A percentile compares a stretch with the other conserved stretches of the same genome.
These are phyloP conservation scores for Aspergillus fructus DNA, from an alignment of 2,329 filamentous ascomycete species.

Conservation along the genomic window DNA sequence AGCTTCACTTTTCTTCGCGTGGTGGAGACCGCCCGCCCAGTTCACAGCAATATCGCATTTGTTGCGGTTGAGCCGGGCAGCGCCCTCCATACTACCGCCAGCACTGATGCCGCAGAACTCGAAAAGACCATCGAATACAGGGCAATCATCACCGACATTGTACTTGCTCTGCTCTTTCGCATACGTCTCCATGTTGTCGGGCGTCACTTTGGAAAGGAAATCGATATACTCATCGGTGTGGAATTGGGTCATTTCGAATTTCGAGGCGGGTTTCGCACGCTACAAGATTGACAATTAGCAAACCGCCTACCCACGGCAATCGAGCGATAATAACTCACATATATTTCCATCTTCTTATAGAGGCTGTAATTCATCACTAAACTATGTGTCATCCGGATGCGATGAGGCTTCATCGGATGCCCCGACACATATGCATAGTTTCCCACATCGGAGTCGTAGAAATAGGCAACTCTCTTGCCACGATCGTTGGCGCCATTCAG, in stretches of 20 bases:
- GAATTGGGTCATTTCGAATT: slow-evolving; percentile 72
- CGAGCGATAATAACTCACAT: slow-evolving; percentile 48
- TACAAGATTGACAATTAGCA: slow-evolving; percentile 37
- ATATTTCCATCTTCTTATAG: slow-evolving; percentile 74
- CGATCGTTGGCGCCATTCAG: slow-evolving; percentile 51
- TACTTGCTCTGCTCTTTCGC: slow-evolving; percentile 83
- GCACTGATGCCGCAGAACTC: slow-evolving; percentile 71
- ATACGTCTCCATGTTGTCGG: slow-evolving; percentile 96
- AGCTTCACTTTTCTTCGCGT: slow-evolving; percentile 92
- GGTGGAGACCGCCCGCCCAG: slow-evolving; percentile 95
- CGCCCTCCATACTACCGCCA: slow-evolving; percentile 69
- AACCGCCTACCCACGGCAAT: neutral
- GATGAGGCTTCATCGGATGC: slow-evolving; percentile 68
- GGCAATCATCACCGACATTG: slow-evolving; percentile 65
- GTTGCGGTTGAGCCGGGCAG: slow-evolving; percentile 64
- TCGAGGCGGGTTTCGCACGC: slow-evolving; percentile 75
- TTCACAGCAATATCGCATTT: slow-evolving; percentile 71
- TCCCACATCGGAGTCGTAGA: slow-evolving; percentile 97
- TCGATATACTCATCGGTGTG: slow-evolving; percentile 74
- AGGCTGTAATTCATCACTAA: slow-evolving; percentile 71
- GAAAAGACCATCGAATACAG: slow-evolving; percentile 69
- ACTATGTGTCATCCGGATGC: slow-evolving; percentile 66
- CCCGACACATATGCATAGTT: slow-evolving; percentile 91
- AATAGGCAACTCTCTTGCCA: slow-evolving; percentile 90
- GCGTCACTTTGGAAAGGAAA: slow-evolving; percentile 81